A percentile compares a stretch with the other conserved stretches of the same genome.
These are phyloP conservation scores for Micractinium sp. DNA, from an alignment of 139 green algal species.

Conservation along the genomic window DNA sequence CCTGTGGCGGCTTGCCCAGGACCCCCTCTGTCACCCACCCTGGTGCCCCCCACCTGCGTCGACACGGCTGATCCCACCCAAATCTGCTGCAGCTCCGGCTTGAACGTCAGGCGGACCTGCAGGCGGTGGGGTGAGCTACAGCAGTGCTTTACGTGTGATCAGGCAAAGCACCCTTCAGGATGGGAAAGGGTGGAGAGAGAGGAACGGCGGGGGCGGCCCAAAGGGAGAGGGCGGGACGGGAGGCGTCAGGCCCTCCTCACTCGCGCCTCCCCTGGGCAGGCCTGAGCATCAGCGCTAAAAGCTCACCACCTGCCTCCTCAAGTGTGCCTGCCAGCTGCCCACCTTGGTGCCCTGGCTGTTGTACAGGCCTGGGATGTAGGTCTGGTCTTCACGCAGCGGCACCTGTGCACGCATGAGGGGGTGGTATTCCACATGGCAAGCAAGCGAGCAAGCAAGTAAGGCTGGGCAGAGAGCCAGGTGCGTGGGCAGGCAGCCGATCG, in stretches of 20 bases:
- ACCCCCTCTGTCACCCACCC: too few relatives aligned
- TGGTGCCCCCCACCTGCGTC: constrained; percentile 53
- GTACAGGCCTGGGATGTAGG: constrained; percentile 61
- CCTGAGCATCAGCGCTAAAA: background rate
- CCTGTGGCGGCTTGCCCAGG: background rate
- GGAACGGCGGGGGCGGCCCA: too few relatives aligned
- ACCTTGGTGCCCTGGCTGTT: constrained; percentile 71
- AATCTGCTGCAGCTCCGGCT: constrained; percentile 64
- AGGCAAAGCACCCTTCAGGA: too few relatives aligned
- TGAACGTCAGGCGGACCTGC: constrained; percentile 75
- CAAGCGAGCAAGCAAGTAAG: background rate
- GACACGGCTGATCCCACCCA: constrained; percentile 62
- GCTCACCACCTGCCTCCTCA: background rate
- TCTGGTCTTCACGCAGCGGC: constrained; percentile 54
- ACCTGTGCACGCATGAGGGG: constrained; percentile 2
- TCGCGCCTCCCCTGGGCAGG: background rate
- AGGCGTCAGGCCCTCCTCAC: too few relatives aligned
- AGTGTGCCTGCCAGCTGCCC: background rate
- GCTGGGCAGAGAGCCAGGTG: too few relatives aligned
- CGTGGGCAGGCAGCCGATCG: too few relatives aligned
- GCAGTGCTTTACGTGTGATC: too few relatives aligned
- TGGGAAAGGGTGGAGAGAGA: too few relatives aligned
- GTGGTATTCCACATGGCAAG: background rate
- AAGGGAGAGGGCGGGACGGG: too few relatives aligned
- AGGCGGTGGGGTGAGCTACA: background rate